These are phyloP conservation scores for Echeveria elegans DNA, from an alignment of 164 flowering plant genomes.

Conservation along the genomic window DNA sequence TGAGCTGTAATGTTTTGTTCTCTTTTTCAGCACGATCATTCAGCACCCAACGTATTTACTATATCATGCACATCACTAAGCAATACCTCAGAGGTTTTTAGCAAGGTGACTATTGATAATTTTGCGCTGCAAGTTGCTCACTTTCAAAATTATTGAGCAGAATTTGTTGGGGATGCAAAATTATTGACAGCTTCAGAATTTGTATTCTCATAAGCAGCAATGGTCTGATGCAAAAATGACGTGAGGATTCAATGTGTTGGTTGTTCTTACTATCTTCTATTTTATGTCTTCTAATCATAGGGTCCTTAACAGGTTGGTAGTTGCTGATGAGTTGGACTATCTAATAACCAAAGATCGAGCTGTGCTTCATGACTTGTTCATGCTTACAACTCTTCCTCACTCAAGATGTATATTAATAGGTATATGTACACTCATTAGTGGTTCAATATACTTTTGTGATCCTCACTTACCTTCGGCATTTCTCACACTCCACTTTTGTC, in stretches of 20 bases:
- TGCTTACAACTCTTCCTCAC: slow-evolving; percentile 78
- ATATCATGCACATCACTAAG: slow-evolving; percentile 70
- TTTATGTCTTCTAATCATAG: background rate
- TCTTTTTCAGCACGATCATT: slow-evolving; percentile 40
- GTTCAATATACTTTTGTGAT: background rate
- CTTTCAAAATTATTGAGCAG: background rate
- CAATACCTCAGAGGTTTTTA: slow-evolving; percentile 58
- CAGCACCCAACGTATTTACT: slow-evolving; percentile 45
- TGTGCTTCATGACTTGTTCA: slow-evolving; percentile 93
- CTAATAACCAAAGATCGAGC: slow-evolving; percentile 72
- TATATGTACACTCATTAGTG: slow-evolving; percentile 15
- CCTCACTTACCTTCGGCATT: background rate
- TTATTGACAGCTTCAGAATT: slow-evolving; percentile 45
- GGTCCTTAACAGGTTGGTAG: slow-evolving; percentile 44
- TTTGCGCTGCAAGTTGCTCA: background rate
- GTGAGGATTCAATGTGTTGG: slow-evolving; percentile 29
- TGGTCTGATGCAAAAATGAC: slow-evolving; percentile 40
- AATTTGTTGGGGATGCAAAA: slow-evolving; percentile 34
- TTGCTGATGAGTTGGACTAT: slow-evolving; percentile 92
- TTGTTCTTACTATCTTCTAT: too few species aligned
- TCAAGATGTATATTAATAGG: slow-evolving; percentile 85
- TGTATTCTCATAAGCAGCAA: slow-evolving; percentile 45
- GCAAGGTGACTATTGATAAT: slow-evolving; percentile 40
- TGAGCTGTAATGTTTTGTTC: background rate
- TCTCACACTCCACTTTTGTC: slow-evolving; percentile 7